Conservation (phyloP, 768 basidiomycete species). For the Termitomyces sp. region DNA sequence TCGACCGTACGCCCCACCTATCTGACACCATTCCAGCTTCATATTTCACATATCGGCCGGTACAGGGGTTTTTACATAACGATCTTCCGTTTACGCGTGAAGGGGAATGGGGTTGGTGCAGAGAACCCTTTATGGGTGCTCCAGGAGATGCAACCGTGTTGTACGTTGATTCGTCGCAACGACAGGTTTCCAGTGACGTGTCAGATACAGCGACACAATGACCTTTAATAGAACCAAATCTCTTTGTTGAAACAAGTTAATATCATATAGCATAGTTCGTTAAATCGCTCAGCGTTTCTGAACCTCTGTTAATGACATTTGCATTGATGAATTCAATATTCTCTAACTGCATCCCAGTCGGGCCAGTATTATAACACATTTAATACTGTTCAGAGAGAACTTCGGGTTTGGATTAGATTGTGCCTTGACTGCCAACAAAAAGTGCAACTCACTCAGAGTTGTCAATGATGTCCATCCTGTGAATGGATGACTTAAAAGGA, state of each 20-base stretch:
- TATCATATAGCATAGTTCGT: background rate
- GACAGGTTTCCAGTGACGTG: background rate
- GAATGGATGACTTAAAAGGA: constrained; percentile 76
- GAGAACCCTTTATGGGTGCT: constrained; percentile 31
- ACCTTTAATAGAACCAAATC: background rate
- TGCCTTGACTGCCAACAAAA: background rate
- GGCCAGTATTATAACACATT: background rate
- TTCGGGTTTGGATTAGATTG: constrained; percentile 1
- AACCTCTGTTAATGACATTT: no score
- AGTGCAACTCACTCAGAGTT: constrained; percentile 67
- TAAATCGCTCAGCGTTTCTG: background rate
- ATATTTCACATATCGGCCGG: constrained; percentile 30
- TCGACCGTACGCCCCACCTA: constrained; percentile 28
- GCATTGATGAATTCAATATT: background rate
- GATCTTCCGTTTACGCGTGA: constrained; percentile 38
- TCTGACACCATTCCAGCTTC: constrained; percentile 14
- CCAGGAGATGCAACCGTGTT: constrained; percentile 36
- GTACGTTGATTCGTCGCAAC: background rate
- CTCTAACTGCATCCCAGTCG: background rate
- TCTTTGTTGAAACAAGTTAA: background rate
- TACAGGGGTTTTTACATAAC: constrained; percentile 18
- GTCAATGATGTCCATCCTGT: constrained; percentile 95
- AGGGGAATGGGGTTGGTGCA: constrained; percentile 37
- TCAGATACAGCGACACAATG: background rate
- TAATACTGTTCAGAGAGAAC: constrained; percentile 26